Evolutionary conservation across 1,284 basidiomycete genomes (phyloP), one percentile per base, ranked within the genome.

Genomic region (Porodaedalea pini): DNA sequence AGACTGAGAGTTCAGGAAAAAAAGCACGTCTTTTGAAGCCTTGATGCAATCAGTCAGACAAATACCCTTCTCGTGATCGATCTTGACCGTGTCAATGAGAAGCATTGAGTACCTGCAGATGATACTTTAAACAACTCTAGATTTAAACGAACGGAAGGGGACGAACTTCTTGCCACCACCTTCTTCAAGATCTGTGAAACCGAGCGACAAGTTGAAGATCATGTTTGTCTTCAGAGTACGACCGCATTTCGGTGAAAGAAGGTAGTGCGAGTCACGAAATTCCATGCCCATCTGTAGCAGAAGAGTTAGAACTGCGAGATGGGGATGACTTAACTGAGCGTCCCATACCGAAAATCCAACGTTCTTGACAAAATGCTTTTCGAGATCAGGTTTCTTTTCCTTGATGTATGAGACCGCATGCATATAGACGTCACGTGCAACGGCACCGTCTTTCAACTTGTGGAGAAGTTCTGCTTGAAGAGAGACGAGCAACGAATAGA

Each of bases 261-360:
- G 75, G 69, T 94, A 97, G 0, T 85, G 78, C 8, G 89, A 86
- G 69, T 99, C 96, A 32, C 95, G 86, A 74, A 96, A 98, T 71
- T 98, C 96, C 69, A 98, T 83, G 11, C 94, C 94, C 69, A 86
- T 95, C 92, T 95, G 66, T 5, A 58, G 59, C 36, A 51, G 6
- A 47, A 10, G 15, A 34, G 39, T 55, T 4, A 32, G 43, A 19
- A 29, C 3, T 40, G 32, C 13, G n/a, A 34, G 25, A 47, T 45
- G 10, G 19, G 13, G 45, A n/a, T 48, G 3, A 47, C 17, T 36
- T 6, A 25, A 37, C 25, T 1, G 13, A 13, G 17, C 5, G 47
- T 31, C 25, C 75, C 81, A 61, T 69, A 94, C 92, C 27, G 87
- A 91, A 71, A 96, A 97, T 4, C 96, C 96, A 52, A 94, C 76